Conservation (phyloP, 768 basidiomycete genomes). For the Lentinula edodes region DNA sequence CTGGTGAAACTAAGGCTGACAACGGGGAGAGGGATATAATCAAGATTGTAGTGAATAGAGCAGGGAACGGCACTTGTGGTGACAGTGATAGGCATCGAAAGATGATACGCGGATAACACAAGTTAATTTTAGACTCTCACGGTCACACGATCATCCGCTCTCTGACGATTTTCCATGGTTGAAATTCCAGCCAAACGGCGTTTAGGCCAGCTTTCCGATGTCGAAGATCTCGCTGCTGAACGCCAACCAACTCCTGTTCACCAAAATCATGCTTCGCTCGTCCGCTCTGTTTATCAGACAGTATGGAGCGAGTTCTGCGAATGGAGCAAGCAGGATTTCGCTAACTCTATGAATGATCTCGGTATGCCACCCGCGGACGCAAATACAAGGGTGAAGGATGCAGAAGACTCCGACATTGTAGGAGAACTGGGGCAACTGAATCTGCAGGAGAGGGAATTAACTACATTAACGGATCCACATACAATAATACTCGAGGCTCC, state of each 20-base stretch:
- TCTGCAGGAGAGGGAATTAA: neutral
- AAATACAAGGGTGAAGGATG: neutral
- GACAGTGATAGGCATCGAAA: too few relatives aligned
- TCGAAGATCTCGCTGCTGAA: neutral
- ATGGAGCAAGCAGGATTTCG: conserved; percentile 4
- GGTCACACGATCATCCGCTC: too few relatives aligned
- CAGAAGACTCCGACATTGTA: neutral
- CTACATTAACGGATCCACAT: neutral
- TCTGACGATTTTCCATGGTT: conserved; percentile 51
- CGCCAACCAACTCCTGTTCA: neutral
- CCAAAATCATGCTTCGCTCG: neutral
- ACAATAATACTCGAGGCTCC: neutral
- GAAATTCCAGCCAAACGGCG: conserved; percentile 51
- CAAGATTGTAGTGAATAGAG: too few relatives aligned
- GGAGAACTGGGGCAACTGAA: neutral
- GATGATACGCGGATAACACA: too few relatives aligned
- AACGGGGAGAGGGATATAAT: too few relatives aligned
- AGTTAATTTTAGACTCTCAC: too few relatives aligned
- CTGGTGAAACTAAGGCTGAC: too few relatives aligned
- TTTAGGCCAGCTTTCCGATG: conserved; percentile 7
- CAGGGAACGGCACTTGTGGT: too few relatives aligned
- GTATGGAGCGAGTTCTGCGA: neutral
- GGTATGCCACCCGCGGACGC: neutral
- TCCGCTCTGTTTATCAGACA: neutral
- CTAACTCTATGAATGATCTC: neutral